Percentiles rank a stretch among this genome's conserved stretches.
Evolutionary conservation across 768 basidiomycete species (phyloP).

Genomic region (Mycena chlorophos): DNA sequence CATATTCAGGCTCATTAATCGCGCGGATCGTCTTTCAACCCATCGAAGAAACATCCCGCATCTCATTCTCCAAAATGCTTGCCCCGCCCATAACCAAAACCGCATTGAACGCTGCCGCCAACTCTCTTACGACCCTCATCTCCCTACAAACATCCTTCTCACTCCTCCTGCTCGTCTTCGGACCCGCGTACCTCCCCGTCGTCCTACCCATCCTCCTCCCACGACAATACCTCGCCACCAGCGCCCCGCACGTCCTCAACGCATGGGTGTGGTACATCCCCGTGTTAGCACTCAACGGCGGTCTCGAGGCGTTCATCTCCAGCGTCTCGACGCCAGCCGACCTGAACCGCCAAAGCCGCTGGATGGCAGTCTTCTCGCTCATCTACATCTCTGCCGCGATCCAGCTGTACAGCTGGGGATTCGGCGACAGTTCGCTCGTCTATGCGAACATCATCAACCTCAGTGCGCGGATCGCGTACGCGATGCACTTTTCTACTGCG

Average conservation of each 20-base stretch:
- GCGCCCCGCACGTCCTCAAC: constrained; percentile 73
- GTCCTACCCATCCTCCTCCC: constrained; percentile 72
- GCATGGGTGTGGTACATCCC: constrained; percentile 91
- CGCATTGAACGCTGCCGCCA: constrained; percentile 44
- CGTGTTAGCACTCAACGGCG: constrained; percentile 84
- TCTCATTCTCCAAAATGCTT: constrained; percentile 80
- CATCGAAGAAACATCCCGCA: constrained; percentile 86
- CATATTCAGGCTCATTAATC: constrained; percentile 74
- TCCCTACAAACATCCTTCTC: constrained; percentile 67
- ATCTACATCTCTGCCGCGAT: constrained; percentile 62
- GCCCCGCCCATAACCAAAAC: constrained; percentile 13
- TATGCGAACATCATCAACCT: constrained; percentile 77
- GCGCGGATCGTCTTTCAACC: constrained; percentile 95
- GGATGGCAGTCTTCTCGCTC: constrained; percentile 78
- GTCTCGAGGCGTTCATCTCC: constrained; percentile 87
- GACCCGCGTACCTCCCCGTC: constrained; percentile 71
- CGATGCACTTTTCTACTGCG: constrained; percentile 44
- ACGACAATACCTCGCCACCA: constrained; percentile 65
- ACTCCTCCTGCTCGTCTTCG: constrained; percentile 72
- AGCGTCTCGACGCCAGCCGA: constrained; percentile 70
- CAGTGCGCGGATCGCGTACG: constrained; percentile 61
- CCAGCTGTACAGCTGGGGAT: constrained; percentile 42
- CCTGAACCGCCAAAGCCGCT: constrained; percentile 69
- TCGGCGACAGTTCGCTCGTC: constrained; percentile 71
- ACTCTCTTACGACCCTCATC: constrained; percentile 58